Base-by-base conservation (phyloP, 2,329 filamentous ascomycete species). In the Neonectria hederae region DNA sequence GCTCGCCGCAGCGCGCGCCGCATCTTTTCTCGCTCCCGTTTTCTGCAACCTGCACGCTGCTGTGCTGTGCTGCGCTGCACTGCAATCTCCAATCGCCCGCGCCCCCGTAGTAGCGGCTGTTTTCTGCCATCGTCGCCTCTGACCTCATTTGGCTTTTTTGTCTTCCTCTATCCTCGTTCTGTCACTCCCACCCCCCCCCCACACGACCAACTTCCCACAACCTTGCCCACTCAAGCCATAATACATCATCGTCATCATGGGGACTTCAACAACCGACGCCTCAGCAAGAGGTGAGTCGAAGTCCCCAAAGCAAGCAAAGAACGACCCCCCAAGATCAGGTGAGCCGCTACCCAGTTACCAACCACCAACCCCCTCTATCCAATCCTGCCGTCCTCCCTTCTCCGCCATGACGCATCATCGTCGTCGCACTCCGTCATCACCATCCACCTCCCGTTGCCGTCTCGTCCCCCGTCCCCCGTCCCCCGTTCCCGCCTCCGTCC, bases 211-310 rank as follows among this genome's bases (percentile, higher is more conserved):
- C 68, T 65, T 60, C 56, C 55, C 64, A 69, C 67, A 74, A 70
- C 67, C 67, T 73, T 73, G 63, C 68, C 68, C 66, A 71, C 65
- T 73, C 71, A 74, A 74, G 70, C 74, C 77, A 77, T 78, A 79
- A 78, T 81, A 81, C 77, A 81, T 79, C 77, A 80, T 84, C 78
- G 78, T 81, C 81, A 81, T 81, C 78, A 84, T 84, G 82, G 83
- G 78, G 75, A 80, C 80, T 78, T 79, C 82, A 70, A 75, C 80
- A 71, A 75, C 75, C 69, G 76, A 76, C 76, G 72, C 77, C 69
- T 77, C 78, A 68, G 75, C 75, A 66, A 72, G 77, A 75, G 80
- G 77, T 77, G 78, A 80, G 73, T 81, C 82, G 68, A 83, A 83
- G 77, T 85, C 83, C 71, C 83, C 83, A 69, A 83, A 82, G 74